A percentile compares a stretch with the other conserved stretches of the same genome.
Conservation (phyloP, 305 asterid species). For the Fraxinus xanthoxyloides region DNA sequence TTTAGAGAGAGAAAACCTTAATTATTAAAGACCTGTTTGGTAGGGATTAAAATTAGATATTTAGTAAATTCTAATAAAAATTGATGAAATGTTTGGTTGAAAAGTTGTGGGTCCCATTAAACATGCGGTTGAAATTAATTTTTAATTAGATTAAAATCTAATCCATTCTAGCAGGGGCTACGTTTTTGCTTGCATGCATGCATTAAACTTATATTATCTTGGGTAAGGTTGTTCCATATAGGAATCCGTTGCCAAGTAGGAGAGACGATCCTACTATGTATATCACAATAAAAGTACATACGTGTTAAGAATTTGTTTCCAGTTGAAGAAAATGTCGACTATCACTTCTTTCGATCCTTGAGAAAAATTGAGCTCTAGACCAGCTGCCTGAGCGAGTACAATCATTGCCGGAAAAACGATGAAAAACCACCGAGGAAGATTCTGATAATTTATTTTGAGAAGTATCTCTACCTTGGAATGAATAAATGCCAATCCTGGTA, state of each 20-base stretch:
- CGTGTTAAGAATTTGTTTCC: slow-evolving; percentile 38
- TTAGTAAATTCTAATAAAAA: too few species aligned
- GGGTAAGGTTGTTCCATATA: background rate
- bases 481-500: slow-evolving; percentile 42
- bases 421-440: slow-evolving; percentile 51
- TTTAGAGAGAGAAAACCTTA: background rate
- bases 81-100: too few species aligned
- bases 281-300: background rate
- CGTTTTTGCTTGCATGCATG: background rate
- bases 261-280: background rate
- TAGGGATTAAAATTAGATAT: too few species aligned
- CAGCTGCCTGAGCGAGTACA: slow-evolving; percentile 37
- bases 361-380: slow-evolving; percentile 28
- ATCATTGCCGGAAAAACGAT: slow-evolving; percentile 52
- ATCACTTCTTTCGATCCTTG: slow-evolving; percentile 3
- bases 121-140: too few species aligned
- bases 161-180: too few species aligned
- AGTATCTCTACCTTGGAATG: slow-evolving; percentile 31
- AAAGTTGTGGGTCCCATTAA: too few species aligned
- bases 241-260: background rate
- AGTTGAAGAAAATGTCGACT: slow-evolving; percentile 22
- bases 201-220: background rate
- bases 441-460: slow-evolving; percentile 20
- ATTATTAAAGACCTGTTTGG: background rate
- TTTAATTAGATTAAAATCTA: too few species aligned